Conservation (phyloP, 2,329 filamentous ascomycete species). For the Alternaria tenuissima region DNA sequence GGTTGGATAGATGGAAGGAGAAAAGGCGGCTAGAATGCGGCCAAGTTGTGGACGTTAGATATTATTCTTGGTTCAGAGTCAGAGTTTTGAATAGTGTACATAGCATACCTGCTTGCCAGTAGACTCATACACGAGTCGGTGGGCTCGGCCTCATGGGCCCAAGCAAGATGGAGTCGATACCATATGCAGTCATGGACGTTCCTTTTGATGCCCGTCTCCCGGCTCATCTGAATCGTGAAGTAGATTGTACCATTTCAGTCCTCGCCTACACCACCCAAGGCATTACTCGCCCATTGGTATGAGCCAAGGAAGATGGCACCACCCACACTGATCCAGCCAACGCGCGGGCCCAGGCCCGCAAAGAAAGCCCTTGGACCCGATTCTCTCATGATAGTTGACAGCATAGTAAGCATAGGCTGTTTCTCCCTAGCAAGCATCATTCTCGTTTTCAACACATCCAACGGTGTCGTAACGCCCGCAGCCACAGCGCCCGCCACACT, state of each 20-base stretch:
- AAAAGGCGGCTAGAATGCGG: not conserved
- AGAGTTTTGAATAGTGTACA: conserved; percentile 6
- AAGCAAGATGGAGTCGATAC: not conserved
- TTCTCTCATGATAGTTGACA: conserved; percentile 70
- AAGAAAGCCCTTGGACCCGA: conserved; percentile 76
- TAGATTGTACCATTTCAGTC: not conserved
- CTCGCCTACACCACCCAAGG: conserved; percentile 61
- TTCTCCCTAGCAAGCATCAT: conserved; percentile 86
- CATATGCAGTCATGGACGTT: not conserved
- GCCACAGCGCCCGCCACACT: conserved; percentile 84
- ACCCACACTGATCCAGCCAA: conserved; percentile 94
- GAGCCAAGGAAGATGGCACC: conserved; percentile 94
- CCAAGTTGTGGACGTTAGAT: not conserved
- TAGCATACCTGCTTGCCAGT: not conserved
- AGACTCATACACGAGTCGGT: not conserved
- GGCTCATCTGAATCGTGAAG: not conserved
- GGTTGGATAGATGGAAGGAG: not conserved
- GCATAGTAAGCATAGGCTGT: conserved; percentile 66
- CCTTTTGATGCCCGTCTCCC: not conserved
- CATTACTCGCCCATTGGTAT: conserved; percentile 88
- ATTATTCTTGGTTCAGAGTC: not conserved
- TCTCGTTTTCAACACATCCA: conserved; percentile 96
- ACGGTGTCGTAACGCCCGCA: conserved; percentile 86
- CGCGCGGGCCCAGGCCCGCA: conserved; percentile 78
- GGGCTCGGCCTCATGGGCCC: not conserved